phyloP scores from a whole-genome alignment of 345 rosid species.

The Hibiscus syriacus region DNA sequence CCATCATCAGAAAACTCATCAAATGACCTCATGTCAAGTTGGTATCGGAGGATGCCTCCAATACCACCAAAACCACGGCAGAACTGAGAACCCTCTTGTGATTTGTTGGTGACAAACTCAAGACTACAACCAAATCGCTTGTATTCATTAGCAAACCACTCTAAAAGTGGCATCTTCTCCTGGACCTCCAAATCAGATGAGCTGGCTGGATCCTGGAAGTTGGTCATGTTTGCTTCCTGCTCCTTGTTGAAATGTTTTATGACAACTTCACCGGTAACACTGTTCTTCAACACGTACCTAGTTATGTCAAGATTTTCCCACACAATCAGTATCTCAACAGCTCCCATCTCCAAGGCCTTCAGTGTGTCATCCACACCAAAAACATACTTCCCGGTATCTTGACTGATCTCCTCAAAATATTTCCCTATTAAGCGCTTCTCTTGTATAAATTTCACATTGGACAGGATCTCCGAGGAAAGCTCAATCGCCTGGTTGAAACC shows the following conservation, averaged over 20 bases:
- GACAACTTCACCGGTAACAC: constrained; percentile 26
- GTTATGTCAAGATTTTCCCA: constrained; percentile 58
- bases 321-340: constrained; percentile 58
- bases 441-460: constrained; percentile 64
- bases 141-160: constrained; percentile 67
- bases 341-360: constrained; percentile 64
- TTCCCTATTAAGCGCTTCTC: constrained; percentile 66
- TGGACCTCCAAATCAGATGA: constrained; percentile 40
- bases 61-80: constrained; percentile 70
- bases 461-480: constrained; percentile 53
- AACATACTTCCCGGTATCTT: constrained; percentile 66
- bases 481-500: constrained; percentile 75
- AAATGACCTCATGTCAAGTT: constrained; percentile 46
- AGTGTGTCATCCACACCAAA: constrained; percentile 63
- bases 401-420: constrained; percentile 70
- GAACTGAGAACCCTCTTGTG: constrained; percentile 70
- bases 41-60: constrained; percentile 65
- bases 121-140: constrained; percentile 51
- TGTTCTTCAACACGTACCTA: constrained; percentile 43
- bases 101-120: constrained; percentile 63
- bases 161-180: constrained; percentile 45
- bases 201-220: constrained; percentile 20
- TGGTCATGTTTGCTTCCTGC: constrained; percentile 23
- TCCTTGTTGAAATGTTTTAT: too few relatives aligned
- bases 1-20: constrained; percentile 47